Evolutionary conservation across 2,329 filamentous ascomycete species (phyloP).

Genomic region (Rhexocercosporidium sp.): DNA sequence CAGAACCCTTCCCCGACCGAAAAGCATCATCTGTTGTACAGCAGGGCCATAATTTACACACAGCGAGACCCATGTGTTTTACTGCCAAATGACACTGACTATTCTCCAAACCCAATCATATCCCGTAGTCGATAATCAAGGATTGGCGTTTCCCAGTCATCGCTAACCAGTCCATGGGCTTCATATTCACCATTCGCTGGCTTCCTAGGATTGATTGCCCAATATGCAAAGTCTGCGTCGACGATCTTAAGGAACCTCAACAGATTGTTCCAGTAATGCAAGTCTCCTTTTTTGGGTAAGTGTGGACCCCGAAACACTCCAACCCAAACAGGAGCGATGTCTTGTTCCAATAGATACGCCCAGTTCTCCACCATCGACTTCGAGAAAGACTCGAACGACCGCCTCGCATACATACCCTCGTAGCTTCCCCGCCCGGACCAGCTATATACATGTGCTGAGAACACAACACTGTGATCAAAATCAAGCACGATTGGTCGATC

Average conservation of each 20-base stretch:
- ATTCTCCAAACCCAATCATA: conserved; percentile 53
- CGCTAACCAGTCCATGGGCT: conserved; percentile 64
- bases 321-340: conserved; percentile 69
- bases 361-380: conserved; percentile 68
- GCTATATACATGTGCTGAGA: conserved; percentile 70
- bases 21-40: not conserved
- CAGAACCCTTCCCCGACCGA: not conserved
- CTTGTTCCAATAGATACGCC: conserved; percentile 64
- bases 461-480: conserved; percentile 62
- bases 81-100: not conserved
- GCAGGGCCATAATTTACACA: not conserved
- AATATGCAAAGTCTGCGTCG: conserved; percentile 72
- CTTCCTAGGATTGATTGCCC: conserved; percentile 72
- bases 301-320: conserved; percentile 68
- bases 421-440: conserved; percentile 73
- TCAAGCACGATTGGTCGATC: conserved; percentile 62
- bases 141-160: conserved; percentile 68
- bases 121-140: conserved; percentile 68
- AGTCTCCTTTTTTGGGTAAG: conserved; percentile 58
- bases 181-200: conserved; percentile 61
- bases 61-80: not conserved
- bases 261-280: conserved; percentile 70
- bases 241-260: conserved; percentile 61
- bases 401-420: conserved; percentile 63
- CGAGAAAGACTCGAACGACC: conserved; percentile 66